These are phyloP conservation scores for Mycena sanguinolenta DNA, from an alignment of 768 basidiomycete genomes.

Conservation along the genomic window DNA sequence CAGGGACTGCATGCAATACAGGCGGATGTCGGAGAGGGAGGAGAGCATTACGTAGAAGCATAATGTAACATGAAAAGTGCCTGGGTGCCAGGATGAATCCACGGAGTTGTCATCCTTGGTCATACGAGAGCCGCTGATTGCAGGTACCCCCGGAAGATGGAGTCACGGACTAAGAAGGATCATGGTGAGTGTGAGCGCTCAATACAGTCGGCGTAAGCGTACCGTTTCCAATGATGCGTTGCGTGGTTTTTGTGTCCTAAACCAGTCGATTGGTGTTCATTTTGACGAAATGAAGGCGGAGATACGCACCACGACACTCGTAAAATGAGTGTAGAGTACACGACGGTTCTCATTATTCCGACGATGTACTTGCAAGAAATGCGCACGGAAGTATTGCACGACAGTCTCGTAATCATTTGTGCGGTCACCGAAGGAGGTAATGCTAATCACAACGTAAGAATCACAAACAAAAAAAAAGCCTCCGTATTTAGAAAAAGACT, in stretches of 20 bases:
- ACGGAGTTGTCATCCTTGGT: constrained; percentile 33
- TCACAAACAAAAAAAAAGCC: constrained; percentile 23
- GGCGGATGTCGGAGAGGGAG: constrained; percentile 2
- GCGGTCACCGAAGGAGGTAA: constrained; percentile 85
- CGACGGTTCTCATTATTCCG: constrained; percentile 84
- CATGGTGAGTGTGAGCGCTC: constrained; percentile 32
- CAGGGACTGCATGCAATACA: constrained; percentile 14
- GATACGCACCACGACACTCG: constrained; percentile 77
- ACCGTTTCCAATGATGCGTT: constrained; percentile 88
- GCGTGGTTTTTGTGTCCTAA: constrained; percentile 87
- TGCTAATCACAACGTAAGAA: constrained; percentile 56
- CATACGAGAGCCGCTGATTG: constrained; percentile 79
- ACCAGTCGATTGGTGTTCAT: constrained; percentile 1
- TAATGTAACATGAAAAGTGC: constrained; percentile 21
- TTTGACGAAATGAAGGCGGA: neutral
- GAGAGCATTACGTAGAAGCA: constrained; percentile 35
- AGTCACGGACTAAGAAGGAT: constrained; percentile 69
- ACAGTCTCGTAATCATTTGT: constrained; percentile 87
- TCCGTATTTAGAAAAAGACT: constrained; percentile 47
- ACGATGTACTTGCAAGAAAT: constrained; percentile 86
- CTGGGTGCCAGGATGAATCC: neutral
- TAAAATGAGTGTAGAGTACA: constrained; percentile 86
- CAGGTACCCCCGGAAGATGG: constrained; percentile 81
- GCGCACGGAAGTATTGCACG: constrained; percentile 88
- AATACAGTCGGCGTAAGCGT: constrained; percentile 10